A percentile compares a stretch with the other conserved stretches of the same genome.
Conservation (phyloP, 768 basidiomycete genomes). For the Astraeus odoratus region DNA sequence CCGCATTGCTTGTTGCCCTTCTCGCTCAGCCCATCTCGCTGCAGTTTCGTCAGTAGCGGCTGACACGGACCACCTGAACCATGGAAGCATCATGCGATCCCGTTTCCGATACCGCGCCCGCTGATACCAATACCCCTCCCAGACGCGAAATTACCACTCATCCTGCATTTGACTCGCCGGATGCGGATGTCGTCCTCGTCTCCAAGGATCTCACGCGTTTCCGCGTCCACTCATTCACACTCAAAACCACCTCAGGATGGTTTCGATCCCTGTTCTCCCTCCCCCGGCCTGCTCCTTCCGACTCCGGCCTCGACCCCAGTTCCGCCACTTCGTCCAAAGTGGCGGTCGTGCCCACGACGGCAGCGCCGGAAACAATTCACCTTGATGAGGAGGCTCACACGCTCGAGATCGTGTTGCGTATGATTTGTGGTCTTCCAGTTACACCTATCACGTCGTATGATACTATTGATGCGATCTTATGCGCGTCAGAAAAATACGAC, state of each 20-base stretch:
- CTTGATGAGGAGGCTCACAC: slow-evolving; percentile 51
- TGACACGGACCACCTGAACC: too few species aligned
- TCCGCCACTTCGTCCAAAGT: background rate
- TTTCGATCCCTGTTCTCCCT: slow-evolving; percentile 56
- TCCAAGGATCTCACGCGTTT: slow-evolving; percentile 48
- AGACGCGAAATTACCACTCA: slow-evolving; percentile 30
- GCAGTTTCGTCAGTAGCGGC: too few species aligned
- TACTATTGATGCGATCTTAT: slow-evolving; percentile 48
- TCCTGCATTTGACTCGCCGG: slow-evolving; percentile 42
- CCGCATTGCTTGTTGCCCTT: background rate
- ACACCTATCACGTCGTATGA: slow-evolving; percentile 44
- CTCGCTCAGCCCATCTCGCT: too few species aligned
- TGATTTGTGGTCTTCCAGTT: slow-evolving; percentile 55
- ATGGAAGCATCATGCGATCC: slow-evolving; percentile 9
- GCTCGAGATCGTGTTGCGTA: slow-evolving; percentile 50
- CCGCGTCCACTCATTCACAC: slow-evolving; percentile 50
- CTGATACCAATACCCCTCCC: background rate
- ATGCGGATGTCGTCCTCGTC: slow-evolving; percentile 50
- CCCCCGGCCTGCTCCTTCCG: slow-evolving; percentile 31
- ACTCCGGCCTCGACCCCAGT: background rate
- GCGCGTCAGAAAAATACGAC: slow-evolving; percentile 63
- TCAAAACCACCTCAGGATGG: slow-evolving; percentile 61
- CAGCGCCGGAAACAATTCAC: slow-evolving; percentile 35
- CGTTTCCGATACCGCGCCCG: background rate
- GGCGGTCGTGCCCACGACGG: slow-evolving; percentile 8